Evolutionary conservation across 192 early-diverging fungal species (phyloP), one percentile per base, ranked within the genome.

Genomic region (Coemansia sp.): DNA sequence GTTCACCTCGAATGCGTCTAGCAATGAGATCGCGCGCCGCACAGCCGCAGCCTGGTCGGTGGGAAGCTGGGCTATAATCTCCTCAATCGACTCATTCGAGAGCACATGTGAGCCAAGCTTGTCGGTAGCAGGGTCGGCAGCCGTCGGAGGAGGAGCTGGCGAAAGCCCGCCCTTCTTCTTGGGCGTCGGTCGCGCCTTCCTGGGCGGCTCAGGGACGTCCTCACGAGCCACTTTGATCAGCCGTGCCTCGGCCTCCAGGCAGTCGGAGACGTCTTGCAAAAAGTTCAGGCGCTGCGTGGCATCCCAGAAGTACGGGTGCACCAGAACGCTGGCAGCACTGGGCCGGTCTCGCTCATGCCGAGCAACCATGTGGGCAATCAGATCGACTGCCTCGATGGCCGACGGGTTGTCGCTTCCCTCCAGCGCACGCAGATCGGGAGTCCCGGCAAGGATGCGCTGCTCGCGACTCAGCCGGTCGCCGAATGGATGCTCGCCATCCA

Each of bases 231-330:
- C 79, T 54, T 82, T 82, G 56, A 82, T 76, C 63, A 82, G 70
- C 11, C 79, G 65, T 62, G 86, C 87, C 75, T 99, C 96, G 9
- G 93, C 85, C 71, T 98, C 96, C 63, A 98, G 89, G 25, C 97
- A 86, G 76, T 99, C 96, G 0, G 96, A 98, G 11, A 93, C 93
- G 73, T 98, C 96, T 78, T 96, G 94, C 71, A 99, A 66, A 75
- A 98, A 99, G 56, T 83, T 83, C 56, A 99, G 79, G 11, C 94
- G 89, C 76, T 93, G 87, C 41, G 91, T 75, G 1, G 93, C 74
- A 14, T 89, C 86, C 97, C 97, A 99, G 67, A 99, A 99, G 79
- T 90, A 99, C 19, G 97, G 97, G 71, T 99, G 97, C 10, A 85
- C 75, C 65, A 99, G 86, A 10, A 97, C 86, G 29, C 74, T 79